Conservation (phyloP, 2,329 filamentous ascomycete genomes). For the Tolypocladium tundrense region DNA sequence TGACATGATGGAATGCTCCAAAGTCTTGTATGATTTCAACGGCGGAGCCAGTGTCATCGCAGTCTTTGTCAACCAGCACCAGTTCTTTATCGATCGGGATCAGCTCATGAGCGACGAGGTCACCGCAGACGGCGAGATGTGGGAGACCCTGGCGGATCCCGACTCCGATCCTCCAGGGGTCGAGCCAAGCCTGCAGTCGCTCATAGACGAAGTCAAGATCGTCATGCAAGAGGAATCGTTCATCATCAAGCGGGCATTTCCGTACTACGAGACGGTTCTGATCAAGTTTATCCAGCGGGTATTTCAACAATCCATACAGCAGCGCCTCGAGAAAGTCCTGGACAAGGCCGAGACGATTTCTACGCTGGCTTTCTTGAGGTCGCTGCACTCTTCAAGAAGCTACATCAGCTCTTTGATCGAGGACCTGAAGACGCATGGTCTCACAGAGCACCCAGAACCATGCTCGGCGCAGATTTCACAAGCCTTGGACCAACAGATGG, state of each 20-base stretch:
- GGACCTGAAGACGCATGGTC: conserved; percentile 83
- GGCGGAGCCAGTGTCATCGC: conserved; percentile 92
- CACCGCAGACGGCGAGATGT: conserved; percentile 61
- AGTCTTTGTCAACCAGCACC: conserved; percentile 95
- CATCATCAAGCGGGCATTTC: conserved; percentile 93
- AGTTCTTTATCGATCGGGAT: conserved; percentile 96
- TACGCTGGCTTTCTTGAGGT: conserved; percentile 81
- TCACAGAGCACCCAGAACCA: conserved; percentile 91
- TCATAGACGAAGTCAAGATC: conserved; percentile 88
- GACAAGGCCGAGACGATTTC: conserved; percentile 92
- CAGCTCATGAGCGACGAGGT: conserved; percentile 86
- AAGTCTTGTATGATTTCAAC: conserved; percentile 90
- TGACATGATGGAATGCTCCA: conserved; percentile 95
- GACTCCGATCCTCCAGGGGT: conserved; percentile 86
- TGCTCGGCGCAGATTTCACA: conserved; percentile 75
- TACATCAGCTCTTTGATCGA: conserved; percentile 85
- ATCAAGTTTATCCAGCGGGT: conserved; percentile 89
- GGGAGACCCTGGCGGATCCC: conserved; percentile 89
- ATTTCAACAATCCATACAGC: conserved; percentile 97
- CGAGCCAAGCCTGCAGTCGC: conserved; percentile 81
- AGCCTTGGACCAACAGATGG: conserved; percentile 64
- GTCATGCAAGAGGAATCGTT: conserved; percentile 96
- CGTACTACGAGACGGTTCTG: conserved; percentile 89
- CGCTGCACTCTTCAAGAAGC: conserved; percentile 78
- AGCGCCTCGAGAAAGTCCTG: conserved; percentile 87